Evolutionary conservation across 2,329 filamentous ascomycete genomes (phyloP), one percentile per base, ranked within the genome.

Genomic region (Beauveria pseudobassiana): DNA sequence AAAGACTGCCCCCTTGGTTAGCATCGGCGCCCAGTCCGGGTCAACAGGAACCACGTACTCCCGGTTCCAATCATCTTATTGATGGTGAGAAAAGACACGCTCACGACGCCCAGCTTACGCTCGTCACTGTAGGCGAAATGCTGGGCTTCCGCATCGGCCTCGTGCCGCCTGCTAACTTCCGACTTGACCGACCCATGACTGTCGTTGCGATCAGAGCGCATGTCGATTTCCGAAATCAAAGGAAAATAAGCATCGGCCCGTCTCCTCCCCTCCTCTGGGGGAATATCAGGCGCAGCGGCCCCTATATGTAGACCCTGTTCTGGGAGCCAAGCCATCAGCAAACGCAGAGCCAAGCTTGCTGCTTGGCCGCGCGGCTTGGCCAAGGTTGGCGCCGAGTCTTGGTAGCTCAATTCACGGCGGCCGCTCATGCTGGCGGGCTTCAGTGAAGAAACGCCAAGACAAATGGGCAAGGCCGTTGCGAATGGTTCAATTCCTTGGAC

Each of bases 31-130:
- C 34, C 12, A 38, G 5, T 14, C 24, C 1, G 16, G 14, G 14
- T 30, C 2, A 20, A 51, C 5, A n/a, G 20, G 24, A 14, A 26
- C 54, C 16, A 73, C 79, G 68, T 69, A 83, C 80, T 82, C 67
- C 81, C 82, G 2, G 82, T 83, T 12, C 82, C 81, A 45, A 84
- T 82, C 80, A 84, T 84, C 67, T 82, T 83, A 63, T 84, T 84
- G 20, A 84, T 64, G 45, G 84, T 84, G 45, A 84, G 64, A 60
- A 83, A 83, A 0, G 81, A 77, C 6, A 81, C 77, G 3, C 81
- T 81, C 0, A 77, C 78, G 30, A 83, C 71, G 0, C 81, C 82
- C 22, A 84, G 79, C 69, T 82, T 82, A 9, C 77, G 71, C 54
- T 74, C 74, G 1, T 80, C 78, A 0, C 70, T 67, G 55, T 74